Percentiles rank a stretch among this genome's conserved stretches.
Conservation (phyloP, 306 rosid genomes). For the Fragaria ananassa region DNA sequence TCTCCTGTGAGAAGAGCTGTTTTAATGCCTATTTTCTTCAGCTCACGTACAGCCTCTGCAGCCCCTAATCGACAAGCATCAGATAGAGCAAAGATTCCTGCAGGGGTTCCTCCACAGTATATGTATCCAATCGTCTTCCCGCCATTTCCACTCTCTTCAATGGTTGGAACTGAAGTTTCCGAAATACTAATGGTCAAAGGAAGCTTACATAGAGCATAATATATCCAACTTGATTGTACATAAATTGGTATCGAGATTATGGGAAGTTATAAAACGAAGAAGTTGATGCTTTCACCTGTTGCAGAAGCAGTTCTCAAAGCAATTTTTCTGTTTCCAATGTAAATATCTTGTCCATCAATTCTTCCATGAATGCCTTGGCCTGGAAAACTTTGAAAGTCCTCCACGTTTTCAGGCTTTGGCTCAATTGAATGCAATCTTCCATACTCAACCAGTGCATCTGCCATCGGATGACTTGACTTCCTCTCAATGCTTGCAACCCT, state of each 20-base stretch:
- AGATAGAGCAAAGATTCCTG: conserved; percentile 63
- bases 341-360: conserved; percentile 57
- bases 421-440: conserved; percentile 67
- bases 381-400: conserved; percentile 66
- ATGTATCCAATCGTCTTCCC: conserved; percentile 79
- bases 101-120: conserved; percentile 45
- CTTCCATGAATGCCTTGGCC: conserved; percentile 85
- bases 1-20: conserved; percentile 92
- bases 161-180: conserved; percentile 46
- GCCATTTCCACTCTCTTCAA: conserved; percentile 37
- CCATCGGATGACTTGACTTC: conserved; percentile 97
- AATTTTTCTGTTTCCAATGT: conserved; percentile 70
- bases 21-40: conserved; percentile 64
- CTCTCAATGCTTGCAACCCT: conserved; percentile 95
- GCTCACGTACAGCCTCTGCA: conserved; percentile 55
- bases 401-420: conserved; percentile 73
- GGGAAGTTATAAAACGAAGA: neutral
- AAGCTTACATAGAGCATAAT: neutral
- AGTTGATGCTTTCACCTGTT: conserved; percentile 43
- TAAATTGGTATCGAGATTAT: neutral
- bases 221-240: neutral
- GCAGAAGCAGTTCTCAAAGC: conserved; percentile 61
- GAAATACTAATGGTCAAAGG: conserved; percentile 13
- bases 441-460: conserved; percentile 64
- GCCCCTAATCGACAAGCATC: conserved; percentile 81